A percentile compares a stretch with the other conserved stretches of the same genome.
phyloP scores from a whole-genome alignment of 306 rosid genomes.

The Casuarina cunninghamiana region DNA sequence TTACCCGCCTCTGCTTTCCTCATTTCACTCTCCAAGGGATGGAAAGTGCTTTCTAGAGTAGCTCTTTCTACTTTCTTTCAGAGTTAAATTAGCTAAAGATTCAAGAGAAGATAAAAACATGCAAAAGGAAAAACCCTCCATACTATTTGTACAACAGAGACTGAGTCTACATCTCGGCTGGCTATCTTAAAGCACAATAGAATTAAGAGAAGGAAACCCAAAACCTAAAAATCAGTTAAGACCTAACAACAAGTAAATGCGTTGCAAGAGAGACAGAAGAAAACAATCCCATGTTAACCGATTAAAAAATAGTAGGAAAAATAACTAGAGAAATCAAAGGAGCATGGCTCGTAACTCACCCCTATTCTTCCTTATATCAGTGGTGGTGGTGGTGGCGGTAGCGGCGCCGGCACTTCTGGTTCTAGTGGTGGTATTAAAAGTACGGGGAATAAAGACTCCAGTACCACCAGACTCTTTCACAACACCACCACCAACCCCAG shows the following conservation, averaged over 20 bases:
- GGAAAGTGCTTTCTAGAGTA: background rate
- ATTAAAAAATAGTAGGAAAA: background rate
- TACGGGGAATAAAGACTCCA: slow-evolving; percentile 35
- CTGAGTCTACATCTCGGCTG: background rate
- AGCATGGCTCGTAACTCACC: slow-evolving; percentile 8
- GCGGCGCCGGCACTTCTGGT: background rate
- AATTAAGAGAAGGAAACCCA: background rate
- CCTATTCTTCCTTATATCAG: slow-evolving; percentile 13
- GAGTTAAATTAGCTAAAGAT: background rate
- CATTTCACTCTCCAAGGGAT: background rate
- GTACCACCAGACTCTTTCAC: slow-evolving; percentile 35
- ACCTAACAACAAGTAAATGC: background rate
- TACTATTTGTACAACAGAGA: background rate
- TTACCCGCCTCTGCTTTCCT: background rate
- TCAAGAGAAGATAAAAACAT: background rate
- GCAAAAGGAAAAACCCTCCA: background rate
- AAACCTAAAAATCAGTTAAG: background rate
- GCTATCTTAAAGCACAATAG: background rate
- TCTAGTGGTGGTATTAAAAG: slow-evolving; percentile 10
- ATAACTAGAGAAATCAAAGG: background rate
- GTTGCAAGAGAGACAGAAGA: background rate
- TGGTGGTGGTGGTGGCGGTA: background rate
- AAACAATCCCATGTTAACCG: background rate
- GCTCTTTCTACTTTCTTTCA: background rate
- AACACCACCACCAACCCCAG: slow-evolving; percentile 1